Percentiles rank a stretch among this genome's conserved stretches.
These are phyloP conservation scores for Lepidium campestre DNA, from an alignment of 441 rosid species.

Conservation along the genomic window DNA sequence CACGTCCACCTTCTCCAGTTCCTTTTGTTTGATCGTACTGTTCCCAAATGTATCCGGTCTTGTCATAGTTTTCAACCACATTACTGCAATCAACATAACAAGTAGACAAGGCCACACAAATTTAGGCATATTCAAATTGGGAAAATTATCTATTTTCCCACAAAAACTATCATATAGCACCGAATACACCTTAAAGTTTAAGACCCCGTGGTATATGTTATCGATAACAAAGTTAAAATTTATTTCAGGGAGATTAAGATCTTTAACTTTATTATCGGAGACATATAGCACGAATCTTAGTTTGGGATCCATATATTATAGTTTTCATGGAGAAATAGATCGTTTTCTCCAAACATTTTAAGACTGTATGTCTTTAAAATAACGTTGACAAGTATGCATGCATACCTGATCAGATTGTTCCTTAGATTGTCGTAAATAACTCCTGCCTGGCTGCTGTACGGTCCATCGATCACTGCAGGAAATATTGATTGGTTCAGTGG, in stretches of 20 bases:
- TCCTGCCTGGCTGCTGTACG: constrained; percentile 60
- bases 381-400: neutral
- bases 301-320: too few relatives aligned
- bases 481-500: neutral
- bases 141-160: too few relatives aligned
- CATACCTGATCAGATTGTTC: constrained; percentile 71
- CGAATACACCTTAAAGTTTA: too few relatives aligned
- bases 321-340: too few relatives aligned
- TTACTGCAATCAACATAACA: constrained; percentile 44
- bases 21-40: constrained; percentile 82
- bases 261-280: too few relatives aligned
- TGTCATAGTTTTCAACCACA: constrained; percentile 64
- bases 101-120: neutral
- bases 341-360: too few relatives aligned
- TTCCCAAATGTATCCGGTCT: constrained; percentile 86
- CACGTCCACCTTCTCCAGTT: constrained; percentile 70
- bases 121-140: constrained; percentile 1
- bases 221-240: too few relatives aligned
- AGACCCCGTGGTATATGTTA: too few relatives aligned
- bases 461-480: constrained; percentile 66
- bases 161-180: too few relatives aligned
- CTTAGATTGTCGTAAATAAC: constrained; percentile 59
- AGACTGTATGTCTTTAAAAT: too few relatives aligned
- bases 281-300: too few relatives aligned
- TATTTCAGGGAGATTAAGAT: too few relatives aligned